Evolutionary conservation across 306 rosid species (phyloP).

Genomic region (Inga oerstediana): DNA sequence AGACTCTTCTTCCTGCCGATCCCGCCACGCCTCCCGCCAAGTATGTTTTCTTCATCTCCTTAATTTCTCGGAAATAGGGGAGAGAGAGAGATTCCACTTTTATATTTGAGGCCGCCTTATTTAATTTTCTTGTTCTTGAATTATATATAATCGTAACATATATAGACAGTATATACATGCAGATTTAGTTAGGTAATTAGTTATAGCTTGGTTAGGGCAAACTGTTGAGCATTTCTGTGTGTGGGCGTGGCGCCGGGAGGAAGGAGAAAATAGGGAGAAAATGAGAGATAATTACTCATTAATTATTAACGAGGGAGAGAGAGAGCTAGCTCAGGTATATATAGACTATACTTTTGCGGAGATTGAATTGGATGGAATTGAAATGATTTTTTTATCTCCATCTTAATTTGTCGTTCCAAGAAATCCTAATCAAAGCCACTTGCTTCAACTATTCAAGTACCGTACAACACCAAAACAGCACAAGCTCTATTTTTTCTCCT

Average conservation of each 20-base stretch:
- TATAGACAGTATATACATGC: not conserved
- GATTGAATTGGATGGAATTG: not conserved
- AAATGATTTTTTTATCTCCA: not conserved
- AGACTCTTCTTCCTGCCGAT: slow-evolving; percentile 56
- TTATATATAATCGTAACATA: not conserved
- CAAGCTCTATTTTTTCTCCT: no score
- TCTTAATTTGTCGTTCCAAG: no score
- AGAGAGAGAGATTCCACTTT: not conserved
- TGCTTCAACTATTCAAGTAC: not conserved
- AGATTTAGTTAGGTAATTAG: not conserved
- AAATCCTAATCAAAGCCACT: not conserved
- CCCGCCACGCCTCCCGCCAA: slow-evolving; percentile 82
- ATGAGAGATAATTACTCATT: slow-evolving; percentile 15
- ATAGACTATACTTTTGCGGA: not conserved
- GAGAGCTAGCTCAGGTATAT: not conserved
- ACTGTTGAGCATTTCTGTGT: not conserved
- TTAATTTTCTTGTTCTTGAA: not conserved
- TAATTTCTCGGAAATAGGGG: not conserved
- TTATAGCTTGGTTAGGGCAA: not conserved
- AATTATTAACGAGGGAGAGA: slow-evolving; percentile 7
- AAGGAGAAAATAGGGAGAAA: not conserved
- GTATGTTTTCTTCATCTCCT: slow-evolving; percentile 44
- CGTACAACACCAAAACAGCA: not conserved
- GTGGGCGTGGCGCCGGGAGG: not conserved
- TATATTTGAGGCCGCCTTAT: not conserved